A percentile compares a stretch with the other conserved stretches of the same genome.
Conservation (phyloP, 2,329 filamentous ascomycete genomes). For the Fusarium papillatum region DNA sequence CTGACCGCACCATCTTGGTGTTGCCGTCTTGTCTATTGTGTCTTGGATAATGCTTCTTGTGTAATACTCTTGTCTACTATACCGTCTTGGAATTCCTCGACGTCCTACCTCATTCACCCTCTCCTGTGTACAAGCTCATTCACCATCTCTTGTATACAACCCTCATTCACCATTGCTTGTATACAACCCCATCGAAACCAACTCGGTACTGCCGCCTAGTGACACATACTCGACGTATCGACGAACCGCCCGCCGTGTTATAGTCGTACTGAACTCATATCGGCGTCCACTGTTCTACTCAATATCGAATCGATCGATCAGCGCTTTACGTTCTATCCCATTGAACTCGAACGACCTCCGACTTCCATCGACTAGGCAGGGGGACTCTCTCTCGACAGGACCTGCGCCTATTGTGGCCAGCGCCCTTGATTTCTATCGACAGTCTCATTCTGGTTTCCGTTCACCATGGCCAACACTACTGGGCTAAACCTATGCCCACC, state of each 20-base stretch:
- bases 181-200: constrained; percentile 21
- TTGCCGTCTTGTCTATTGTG: constrained; percentile 20
- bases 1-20: constrained; percentile 17
- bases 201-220: constrained; percentile 16
- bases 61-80: constrained; percentile 17
- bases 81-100: constrained; percentile 11
- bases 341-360: constrained; percentile 3
- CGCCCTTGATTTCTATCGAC: neutral
- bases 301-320: constrained; percentile 6
- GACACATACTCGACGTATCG: constrained; percentile 13
- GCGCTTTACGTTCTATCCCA: neutral
- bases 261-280: constrained; percentile 5
- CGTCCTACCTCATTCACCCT: constrained; percentile 11
- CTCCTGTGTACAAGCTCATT: constrained; percentile 9
- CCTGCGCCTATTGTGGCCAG: constrained; percentile 21
- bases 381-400: constrained; percentile 2
- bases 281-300: neutral
- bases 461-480: constrained; percentile 47
- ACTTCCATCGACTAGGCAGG: constrained; percentile 3
- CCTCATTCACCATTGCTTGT: neutral
- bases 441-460: neutral
- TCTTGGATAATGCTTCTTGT: constrained; percentile 29
- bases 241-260: constrained; percentile 14
- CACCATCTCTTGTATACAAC: constrained; percentile 10
- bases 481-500: constrained; percentile 69